Conservation (phyloP, 768 basidiomycete genomes). For the Trametes cinnabarina region DNA sequence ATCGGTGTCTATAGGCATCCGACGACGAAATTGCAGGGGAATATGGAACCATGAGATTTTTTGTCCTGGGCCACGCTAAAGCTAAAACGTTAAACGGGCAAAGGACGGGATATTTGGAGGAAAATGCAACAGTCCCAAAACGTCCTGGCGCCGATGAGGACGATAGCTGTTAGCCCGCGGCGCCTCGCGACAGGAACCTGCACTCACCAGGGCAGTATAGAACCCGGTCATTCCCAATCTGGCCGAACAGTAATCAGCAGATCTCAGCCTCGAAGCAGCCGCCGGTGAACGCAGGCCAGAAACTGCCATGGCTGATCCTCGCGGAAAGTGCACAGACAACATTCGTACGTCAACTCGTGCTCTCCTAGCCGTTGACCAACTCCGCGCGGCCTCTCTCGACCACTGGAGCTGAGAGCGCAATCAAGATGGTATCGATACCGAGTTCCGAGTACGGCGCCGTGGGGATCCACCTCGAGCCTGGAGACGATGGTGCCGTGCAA, state of each 20-base stretch:
- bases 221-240: constrained; percentile 13
- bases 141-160: constrained; percentile 10
- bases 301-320: constrained; percentile 5
- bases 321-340: neutral
- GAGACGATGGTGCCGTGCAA: neutral
- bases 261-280: constrained; percentile 17
- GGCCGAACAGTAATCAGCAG: constrained; percentile 12
- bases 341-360: constrained; percentile 14
- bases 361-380: neutral
- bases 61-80: constrained; percentile 27
- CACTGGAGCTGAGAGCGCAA: neutral
- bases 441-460: neutral
- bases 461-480: neutral
- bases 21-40: constrained; percentile 2
- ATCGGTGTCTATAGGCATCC: constrained; percentile 24
- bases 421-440: constrained; percentile 20
- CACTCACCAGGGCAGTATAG: constrained; percentile 6
- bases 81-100: constrained; percentile 32
- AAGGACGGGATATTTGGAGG: neutral
- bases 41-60: constrained; percentile 17
- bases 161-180: constrained; percentile 17
- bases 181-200: constrained; percentile 5
- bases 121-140: constrained; percentile 3
- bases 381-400: neutral
- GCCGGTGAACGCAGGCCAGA: constrained; percentile 7